Conservation (phyloP, 2,329 filamentous ascomycete genomes). For the Pestalotiopsis sp. region DNA sequence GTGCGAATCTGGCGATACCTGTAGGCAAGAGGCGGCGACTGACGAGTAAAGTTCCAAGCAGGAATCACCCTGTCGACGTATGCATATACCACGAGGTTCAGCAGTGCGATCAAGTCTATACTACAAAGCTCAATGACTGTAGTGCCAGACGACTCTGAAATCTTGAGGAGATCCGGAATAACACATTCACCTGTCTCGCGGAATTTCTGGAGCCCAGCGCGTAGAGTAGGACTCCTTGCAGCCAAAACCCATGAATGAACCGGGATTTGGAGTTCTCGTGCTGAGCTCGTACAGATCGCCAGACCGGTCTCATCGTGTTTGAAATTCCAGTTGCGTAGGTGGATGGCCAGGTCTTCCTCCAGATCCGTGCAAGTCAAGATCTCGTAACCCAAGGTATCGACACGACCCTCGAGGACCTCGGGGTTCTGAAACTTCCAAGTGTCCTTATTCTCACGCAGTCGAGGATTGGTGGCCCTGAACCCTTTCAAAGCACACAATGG, state of each 20-base stretch:
- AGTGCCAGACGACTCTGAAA: conserved; percentile 55
- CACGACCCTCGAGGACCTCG: conserved; percentile 52
- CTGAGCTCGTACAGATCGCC: conserved; percentile 57
- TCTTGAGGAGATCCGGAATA: conserved; percentile 62
- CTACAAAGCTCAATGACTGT: conserved; percentile 66
- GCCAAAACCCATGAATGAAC: conserved; percentile 81
- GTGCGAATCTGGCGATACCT: conserved; percentile 79
- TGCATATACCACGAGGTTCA: conserved; percentile 78
- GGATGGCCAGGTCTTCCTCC: conserved; percentile 61
- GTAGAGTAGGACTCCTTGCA: conserved; percentile 72
- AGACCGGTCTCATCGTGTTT: conserved; percentile 46
- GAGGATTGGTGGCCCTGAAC: conserved; percentile 51
- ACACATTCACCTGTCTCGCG: conserved; percentile 56
- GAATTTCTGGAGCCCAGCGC: conserved; percentile 62
- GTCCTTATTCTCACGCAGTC: conserved; percentile 39
- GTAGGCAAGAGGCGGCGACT: conserved; percentile 66
- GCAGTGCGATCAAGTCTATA: conserved; percentile 75
- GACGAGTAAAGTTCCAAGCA: conserved; percentile 81
- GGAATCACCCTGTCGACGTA: conserved; percentile 83
- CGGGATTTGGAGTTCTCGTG: conserved; percentile 74
- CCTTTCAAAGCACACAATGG: conserved; percentile 70
- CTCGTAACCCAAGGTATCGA: conserved; percentile 52
- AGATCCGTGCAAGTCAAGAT: conserved; percentile 67
- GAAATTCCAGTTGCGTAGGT: conserved; percentile 46
- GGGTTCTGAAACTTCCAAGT: conserved; percentile 44